These are phyloP conservation scores for Phytophthora pisi DNA, from an alignment of 352 stramenopile genomes.

Conservation along the genomic window DNA sequence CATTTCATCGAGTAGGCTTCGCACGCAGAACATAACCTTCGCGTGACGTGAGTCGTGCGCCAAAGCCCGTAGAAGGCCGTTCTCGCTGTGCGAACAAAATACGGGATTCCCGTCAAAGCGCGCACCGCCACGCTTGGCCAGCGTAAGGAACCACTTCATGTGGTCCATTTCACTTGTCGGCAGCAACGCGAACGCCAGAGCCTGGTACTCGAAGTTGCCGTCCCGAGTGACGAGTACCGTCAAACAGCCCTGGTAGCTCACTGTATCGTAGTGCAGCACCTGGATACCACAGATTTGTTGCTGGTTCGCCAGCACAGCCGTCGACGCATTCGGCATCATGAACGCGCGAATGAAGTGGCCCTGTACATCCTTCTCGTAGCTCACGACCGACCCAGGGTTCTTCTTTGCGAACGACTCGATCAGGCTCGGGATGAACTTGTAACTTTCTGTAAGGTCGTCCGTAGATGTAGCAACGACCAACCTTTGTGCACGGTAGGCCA, in stretches of 20 bases:
- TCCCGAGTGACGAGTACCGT: constrained; percentile 68
- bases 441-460: constrained; percentile 80
- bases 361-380: constrained; percentile 65
- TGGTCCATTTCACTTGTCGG: constrained; percentile 69
- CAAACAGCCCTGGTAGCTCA: constrained; percentile 75
- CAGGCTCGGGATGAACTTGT: constrained; percentile 82
- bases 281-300: constrained; percentile 78
- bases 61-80: constrained; percentile 61
- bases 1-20: constrained; percentile 70
- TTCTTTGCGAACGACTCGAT: constrained; percentile 74
- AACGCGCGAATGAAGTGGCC: constrained; percentile 77
- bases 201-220: constrained; percentile 70
- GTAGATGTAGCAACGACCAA: constrained; percentile 73
- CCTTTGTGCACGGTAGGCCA: constrained; percentile 72
- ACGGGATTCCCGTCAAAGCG: constrained; percentile 59
- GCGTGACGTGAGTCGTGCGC: constrained; percentile 53
- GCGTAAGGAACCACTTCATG: constrained; percentile 75
- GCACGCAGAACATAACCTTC: constrained; percentile 78
- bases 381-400: constrained; percentile 67
- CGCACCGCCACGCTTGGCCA: constrained; percentile 56
- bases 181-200: constrained; percentile 72
- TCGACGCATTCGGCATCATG: constrained; percentile 67
- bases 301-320: constrained; percentile 49
- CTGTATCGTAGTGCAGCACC: constrained; percentile 69
- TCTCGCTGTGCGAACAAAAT: constrained; percentile 66